Percentiles rank a stretch among this genome's conserved stretches.
phyloP scores from a whole-genome alignment of 2,329 filamentous ascomycete genomes.

The Diaporthe vaccinii region DNA sequence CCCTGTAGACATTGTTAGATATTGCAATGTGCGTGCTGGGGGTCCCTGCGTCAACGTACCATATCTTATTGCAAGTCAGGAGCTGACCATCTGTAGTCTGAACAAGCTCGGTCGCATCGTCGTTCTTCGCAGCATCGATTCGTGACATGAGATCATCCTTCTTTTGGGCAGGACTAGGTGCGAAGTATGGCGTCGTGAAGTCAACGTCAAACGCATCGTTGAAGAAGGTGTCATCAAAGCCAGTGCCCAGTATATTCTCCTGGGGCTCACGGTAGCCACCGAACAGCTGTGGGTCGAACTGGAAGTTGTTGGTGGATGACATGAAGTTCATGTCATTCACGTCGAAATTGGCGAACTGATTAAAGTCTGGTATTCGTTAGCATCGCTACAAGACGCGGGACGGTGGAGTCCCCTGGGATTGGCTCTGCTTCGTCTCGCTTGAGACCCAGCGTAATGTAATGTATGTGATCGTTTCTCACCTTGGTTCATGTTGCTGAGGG shows the following conservation, averaged over 20 bases:
- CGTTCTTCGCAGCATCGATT: slow-evolving; percentile 81
- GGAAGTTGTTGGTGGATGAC: slow-evolving; percentile 83
- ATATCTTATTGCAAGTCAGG: slow-evolving; percentile 91
- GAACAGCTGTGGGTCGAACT: slow-evolving; percentile 93
- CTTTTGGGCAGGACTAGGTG: slow-evolving; percentile 56
- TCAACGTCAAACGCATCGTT: slow-evolving; percentile 86
- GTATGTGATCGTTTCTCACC: slow-evolving; percentile 38
- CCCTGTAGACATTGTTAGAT: slow-evolving; percentile 73
- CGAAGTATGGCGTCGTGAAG: slow-evolving; percentile 85
- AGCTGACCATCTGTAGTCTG: slow-evolving; percentile 69
- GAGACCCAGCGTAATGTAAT: too few species aligned
- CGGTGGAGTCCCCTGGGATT: not conserved
- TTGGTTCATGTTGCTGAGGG: slow-evolving; percentile 63
- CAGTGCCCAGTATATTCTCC: slow-evolving; percentile 79
- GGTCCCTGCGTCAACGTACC: slow-evolving; percentile 69
- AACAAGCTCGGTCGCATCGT: slow-evolving; percentile 70
- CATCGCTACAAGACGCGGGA: not conserved
- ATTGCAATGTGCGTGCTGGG: slow-evolving; percentile 1
- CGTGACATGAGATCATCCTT: slow-evolving; percentile 75
- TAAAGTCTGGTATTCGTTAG: slow-evolving; percentile 51
- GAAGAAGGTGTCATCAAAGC: slow-evolving; percentile 78
- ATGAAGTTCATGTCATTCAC: slow-evolving; percentile 77
- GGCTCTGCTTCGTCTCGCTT: not conserved
- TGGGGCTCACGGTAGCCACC: slow-evolving; percentile 93
- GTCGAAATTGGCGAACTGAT: slow-evolving; percentile 59